phyloP scores from a whole-genome alignment of 2,329 filamentous ascomycete genomes.

The Cryoendolithus antarcticus region DNA sequence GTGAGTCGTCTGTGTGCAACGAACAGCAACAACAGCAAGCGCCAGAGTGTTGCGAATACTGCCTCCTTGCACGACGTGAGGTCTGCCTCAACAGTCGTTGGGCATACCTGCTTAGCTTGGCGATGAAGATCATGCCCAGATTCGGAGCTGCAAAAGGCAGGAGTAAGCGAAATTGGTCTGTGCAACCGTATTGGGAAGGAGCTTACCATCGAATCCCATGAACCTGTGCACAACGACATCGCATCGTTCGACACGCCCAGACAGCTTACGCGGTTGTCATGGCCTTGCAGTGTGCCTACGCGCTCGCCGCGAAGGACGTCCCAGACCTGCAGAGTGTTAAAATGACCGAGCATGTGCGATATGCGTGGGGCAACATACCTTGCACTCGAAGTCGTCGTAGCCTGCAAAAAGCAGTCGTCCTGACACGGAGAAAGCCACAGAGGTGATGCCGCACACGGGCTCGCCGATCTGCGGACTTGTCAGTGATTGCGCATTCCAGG shows the following conservation, averaged over 20 bases:
- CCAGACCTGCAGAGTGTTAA: conserved; percentile 60
- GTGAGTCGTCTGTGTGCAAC: too few relatives aligned
- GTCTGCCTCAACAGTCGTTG: too few relatives aligned
- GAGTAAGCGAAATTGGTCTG: background rate
- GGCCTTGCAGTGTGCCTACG: conserved; percentile 89
- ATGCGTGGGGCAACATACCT: conserved; percentile 47
- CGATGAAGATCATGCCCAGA: conserved; percentile 34
- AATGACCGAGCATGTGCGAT: conserved; percentile 3
- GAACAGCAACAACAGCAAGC: too few relatives aligned
- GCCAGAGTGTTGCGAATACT: too few relatives aligned
- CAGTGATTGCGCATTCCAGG: conserved; percentile 5
- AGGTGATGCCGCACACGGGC: conserved; percentile 95
- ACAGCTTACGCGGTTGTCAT: conserved; percentile 98
- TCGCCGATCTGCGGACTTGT: conserved; percentile 63
- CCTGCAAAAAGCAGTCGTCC: conserved; percentile 90
- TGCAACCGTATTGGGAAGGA: background rate
- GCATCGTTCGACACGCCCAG: conserved; percentile 97
- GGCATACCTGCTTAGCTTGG: background rate
- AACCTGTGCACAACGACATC: conserved; percentile 97
- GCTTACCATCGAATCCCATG: conserved; percentile 95
- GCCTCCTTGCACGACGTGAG: too few relatives aligned
- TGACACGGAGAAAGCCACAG: conserved; percentile 93
- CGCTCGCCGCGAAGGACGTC: conserved; percentile 93
- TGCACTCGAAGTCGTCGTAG: conserved; percentile 99
- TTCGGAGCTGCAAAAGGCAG: conserved; percentile 30